Conservation (phyloP, 352 stramenopile species). For the Elongisporangium prolatum region DNA sequence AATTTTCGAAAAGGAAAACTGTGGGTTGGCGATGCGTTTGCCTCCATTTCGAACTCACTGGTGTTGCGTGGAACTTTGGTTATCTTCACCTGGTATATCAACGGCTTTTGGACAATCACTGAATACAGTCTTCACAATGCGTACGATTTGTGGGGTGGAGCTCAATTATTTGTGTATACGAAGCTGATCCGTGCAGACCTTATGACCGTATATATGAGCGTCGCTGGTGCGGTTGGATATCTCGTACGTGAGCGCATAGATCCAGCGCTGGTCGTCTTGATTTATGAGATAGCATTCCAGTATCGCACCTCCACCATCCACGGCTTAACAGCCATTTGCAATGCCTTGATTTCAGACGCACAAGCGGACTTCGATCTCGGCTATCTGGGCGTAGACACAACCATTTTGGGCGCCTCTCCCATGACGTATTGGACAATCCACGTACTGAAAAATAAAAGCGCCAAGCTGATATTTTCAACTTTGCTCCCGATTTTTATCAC, state of each 20-base stretch:
- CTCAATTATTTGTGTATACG: constrained; percentile 14
- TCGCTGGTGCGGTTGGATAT: constrained; percentile 24
- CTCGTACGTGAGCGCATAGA: constrained; percentile 22
- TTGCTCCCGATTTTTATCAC: constrained; percentile 13
- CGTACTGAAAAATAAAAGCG: not conserved
- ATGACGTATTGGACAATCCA: constrained; percentile 22
- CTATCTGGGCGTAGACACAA: not conserved
- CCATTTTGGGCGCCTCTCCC: constrained; percentile 9
- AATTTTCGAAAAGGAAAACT: constrained; percentile 26
- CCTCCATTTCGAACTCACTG: constrained; percentile 33
- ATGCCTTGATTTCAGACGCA: not conserved
- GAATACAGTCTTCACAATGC: constrained; percentile 28
- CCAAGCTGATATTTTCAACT: not conserved
- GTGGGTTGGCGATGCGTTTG: constrained; percentile 49
- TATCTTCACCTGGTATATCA: constrained; percentile 33
- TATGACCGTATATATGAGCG: constrained; percentile 31
- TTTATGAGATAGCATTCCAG: constrained; percentile 5
- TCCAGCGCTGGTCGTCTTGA: constrained; percentile 8
- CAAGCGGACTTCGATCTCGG: not conserved
- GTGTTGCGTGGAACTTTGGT: constrained; percentile 30
- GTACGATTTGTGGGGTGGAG: constrained; percentile 4
- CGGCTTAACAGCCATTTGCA: not conserved
- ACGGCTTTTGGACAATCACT: constrained; percentile 38
- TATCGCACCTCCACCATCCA: not conserved
- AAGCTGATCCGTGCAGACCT: constrained; percentile 30